Conservation (phyloP, 2,329 filamentous ascomycete genomes). For the Fusarium sp. region DNA sequence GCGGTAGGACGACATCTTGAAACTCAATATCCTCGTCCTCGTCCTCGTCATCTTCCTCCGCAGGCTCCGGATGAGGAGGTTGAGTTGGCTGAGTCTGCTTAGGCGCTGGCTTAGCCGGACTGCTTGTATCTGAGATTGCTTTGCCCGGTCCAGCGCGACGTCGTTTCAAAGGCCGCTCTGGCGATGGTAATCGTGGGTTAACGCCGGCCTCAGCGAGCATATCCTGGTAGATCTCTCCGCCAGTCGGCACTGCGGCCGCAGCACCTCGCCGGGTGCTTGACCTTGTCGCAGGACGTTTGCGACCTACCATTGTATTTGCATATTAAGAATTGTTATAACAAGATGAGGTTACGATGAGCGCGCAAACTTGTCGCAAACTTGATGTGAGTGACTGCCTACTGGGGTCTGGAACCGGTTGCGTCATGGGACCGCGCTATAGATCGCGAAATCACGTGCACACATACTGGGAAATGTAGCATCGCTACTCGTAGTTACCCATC, state of each 20-base stretch:
- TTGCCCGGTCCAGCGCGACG: constrained; percentile 47
- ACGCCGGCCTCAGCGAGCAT: constrained; percentile 65
- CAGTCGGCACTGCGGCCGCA: constrained; percentile 36
- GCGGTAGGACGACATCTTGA: constrained; percentile 63
- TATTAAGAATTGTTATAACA: constrained; percentile 1
- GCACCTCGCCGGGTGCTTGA: constrained; percentile 38
- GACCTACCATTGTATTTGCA: constrained; percentile 50
- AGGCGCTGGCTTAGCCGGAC: background rate
- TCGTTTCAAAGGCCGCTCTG: constrained; percentile 58
- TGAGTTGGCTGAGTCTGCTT: background rate
- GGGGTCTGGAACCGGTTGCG: constrained; percentile 37
- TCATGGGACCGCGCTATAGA: constrained; percentile 37
- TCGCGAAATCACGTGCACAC: constrained; percentile 38
- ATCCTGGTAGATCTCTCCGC: constrained; percentile 60
- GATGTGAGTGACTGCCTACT: constrained; percentile 29
- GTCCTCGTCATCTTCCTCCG: constrained; percentile 46
- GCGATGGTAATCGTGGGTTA: constrained; percentile 42
- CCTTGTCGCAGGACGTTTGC: constrained; percentile 47
- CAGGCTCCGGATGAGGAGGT: background rate
- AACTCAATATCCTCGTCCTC: constrained; percentile 62
- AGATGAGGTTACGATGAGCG: constrained; percentile 4
- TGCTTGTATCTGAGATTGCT: background rate
- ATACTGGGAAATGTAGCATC: background rate
- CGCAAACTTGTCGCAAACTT: constrained; percentile 27
- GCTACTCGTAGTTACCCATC: background rate